A percentile compares a stretch with the other conserved stretches of the same genome.
These are phyloP conservation scores for Xanthoconium purpureum DNA, from an alignment of 768 basidiomycete species.

Conservation along the genomic window DNA sequence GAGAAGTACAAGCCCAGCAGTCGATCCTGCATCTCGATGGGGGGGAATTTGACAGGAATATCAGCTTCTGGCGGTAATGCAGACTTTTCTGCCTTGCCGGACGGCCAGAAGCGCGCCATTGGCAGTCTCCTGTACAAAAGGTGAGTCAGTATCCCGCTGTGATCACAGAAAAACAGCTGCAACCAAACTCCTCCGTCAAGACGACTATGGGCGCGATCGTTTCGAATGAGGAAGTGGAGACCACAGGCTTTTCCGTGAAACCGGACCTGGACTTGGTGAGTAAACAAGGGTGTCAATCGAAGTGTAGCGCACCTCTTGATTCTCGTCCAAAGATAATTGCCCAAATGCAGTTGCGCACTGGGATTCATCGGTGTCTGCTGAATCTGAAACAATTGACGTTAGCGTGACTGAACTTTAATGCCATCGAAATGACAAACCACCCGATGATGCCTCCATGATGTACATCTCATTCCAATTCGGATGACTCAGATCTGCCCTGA, in stretches of 20 bases:
- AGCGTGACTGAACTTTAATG: conserved; percentile 7
- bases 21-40: conserved; percentile 58
- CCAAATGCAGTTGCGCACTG: conserved; percentile 59
- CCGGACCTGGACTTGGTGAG: conserved; percentile 55
- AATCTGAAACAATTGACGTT: conserved; percentile 27
- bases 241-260: conserved; percentile 81
- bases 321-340: conserved; percentile 71
- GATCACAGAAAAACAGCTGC: conserved; percentile 17
- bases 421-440: conserved; percentile 10
- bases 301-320: conserved; percentile 53
- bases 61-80: conserved; percentile 42
- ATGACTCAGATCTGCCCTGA: conserved; percentile 15
- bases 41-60: conserved; percentile 53
- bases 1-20: conserved; percentile 76
- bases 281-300: not conserved
- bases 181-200: conserved; percentile 69
- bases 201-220: conserved; percentile 62
- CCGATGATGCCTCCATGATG: conserved; percentile 46
- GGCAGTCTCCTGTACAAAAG: conserved; percentile 53
- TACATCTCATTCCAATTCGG: conserved; percentile 62
- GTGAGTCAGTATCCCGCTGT: conserved; percentile 11
- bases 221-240: conserved; percentile 67
- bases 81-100: conserved; percentile 41
- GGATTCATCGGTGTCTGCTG: conserved; percentile 37
- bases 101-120: conserved; percentile 75